Conservation (phyloP, 169 alveolate species). For the Plasmodium inui region DNA sequence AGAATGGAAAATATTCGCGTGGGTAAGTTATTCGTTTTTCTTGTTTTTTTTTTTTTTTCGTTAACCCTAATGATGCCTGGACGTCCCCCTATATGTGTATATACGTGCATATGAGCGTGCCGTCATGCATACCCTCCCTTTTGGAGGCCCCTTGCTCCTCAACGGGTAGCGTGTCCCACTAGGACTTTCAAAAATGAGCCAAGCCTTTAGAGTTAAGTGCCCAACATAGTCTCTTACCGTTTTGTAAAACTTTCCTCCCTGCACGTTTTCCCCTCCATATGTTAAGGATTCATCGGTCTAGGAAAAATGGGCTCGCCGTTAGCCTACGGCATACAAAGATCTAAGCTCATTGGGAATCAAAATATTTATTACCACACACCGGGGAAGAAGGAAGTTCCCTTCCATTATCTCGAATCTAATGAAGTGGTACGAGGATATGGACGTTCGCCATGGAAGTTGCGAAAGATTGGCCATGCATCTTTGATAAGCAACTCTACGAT, state of each 20-base stretch:
- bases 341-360: conserved; percentile 25
- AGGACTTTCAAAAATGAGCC: neutral
- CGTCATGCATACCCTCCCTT: neutral
- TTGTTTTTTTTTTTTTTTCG: conserved; percentile 11
- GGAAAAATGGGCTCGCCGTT: conserved; percentile 75
- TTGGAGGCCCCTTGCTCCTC: neutral
- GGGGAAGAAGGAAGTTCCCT: conserved; percentile 13
- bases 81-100: neutral
- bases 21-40: conserved; percentile 9
- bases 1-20: conserved; percentile 65
- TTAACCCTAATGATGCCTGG: neutral
- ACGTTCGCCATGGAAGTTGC: neutral
- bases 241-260: neutral
- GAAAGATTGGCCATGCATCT: neutral
- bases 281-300: conserved; percentile 61
- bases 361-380: conserved; percentile 62
- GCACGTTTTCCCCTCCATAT: neutral
- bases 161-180: neutral
- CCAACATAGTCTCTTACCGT: neutral
- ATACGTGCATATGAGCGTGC: neutral
- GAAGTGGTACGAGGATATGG: conserved; percentile 15
- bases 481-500: neutral
- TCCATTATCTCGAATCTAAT: conserved; percentile 11
- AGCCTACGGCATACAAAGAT: conserved; percentile 49
- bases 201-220: neutral